Evolutionary conservation across 768 basidiomycete species (phyloP), one percentile per base, ranked within the genome.

Genomic region (Cubamyces sp.): DNA sequence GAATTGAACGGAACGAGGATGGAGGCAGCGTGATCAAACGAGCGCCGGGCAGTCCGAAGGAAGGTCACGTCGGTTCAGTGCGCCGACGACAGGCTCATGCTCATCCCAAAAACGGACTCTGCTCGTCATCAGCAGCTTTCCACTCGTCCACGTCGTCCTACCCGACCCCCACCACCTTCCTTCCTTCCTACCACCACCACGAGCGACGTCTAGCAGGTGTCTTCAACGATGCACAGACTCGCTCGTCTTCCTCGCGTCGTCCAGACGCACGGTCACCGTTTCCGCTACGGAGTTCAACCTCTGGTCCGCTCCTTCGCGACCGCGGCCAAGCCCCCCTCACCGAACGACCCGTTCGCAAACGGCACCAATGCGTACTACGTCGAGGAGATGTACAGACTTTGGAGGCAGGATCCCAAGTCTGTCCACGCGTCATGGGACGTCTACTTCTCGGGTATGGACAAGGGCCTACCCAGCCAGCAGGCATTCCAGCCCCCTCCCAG

Each of bases 361-460:
- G 95, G 94, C 43, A 95, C 91, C 43, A 98, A 97, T 76, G 82
- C 94, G 23, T 95, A 96, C 79, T 98, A 98, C 73, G 91, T 90
- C 19, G 96, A 92, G 69, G 94, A 96, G 76, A 98, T 98, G 96
- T 98, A 96, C 78, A 85, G 87, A 66, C 86, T 89, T 68, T 94
- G 92, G 93, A 84, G 83, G 74, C 83, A 92, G 78, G 94, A 99
- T 76, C 92, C 94, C 45, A 83, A 85, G 64, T 89, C 91, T 21
- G 97, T 99, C 0, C 97, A 99, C 78, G 81, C 85, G 0, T 97
- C 95, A 4, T 99, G 97, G 97, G 84, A 90, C 62, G 84, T 87
- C 54, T 99, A 99, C 78, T 99, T 99, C 73, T 84, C 88, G 3
- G 96, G 93, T 42, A 84, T 98, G 74, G 95, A 96, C 69, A 89